phyloP scores from a whole-genome alignment of 352 stramenopile genomes.

The Phytophthora sansomeana region DNA sequence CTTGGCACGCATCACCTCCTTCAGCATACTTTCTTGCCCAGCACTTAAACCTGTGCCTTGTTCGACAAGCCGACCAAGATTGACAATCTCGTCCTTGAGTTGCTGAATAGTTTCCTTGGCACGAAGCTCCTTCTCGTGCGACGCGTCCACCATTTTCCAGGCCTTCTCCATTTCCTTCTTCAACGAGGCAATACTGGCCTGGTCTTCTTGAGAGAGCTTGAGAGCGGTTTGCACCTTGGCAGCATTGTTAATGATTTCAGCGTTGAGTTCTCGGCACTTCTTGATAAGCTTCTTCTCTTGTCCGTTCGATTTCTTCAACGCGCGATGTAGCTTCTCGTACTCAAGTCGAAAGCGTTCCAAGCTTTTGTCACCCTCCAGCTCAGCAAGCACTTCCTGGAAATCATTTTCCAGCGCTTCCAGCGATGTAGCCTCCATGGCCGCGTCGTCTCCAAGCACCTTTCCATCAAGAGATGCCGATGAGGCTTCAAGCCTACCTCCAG shows the following conservation, averaged over 20 bases:
- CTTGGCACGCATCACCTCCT: conserved; percentile 91
- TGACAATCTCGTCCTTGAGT: conserved; percentile 96
- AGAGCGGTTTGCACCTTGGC: conserved; percentile 96
- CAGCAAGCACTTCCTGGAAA: conserved; percentile 93
- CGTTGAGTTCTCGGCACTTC: conserved; percentile 95
- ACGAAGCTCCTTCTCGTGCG: conserved; percentile 94
- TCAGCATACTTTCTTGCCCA: conserved; percentile 94
- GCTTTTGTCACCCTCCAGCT: conserved; percentile 93
- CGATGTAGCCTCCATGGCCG: conserved; percentile 60
- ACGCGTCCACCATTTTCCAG: conserved; percentile 96
- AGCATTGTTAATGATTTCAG: conserved; percentile 96
- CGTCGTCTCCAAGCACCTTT: conserved; percentile 62
- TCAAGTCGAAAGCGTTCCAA: conserved; percentile 95
- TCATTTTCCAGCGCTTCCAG: conserved; percentile 93
- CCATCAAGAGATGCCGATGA: conserved; percentile 32
- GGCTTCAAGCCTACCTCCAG: conserved; percentile 17
- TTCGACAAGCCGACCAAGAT: conserved; percentile 95
- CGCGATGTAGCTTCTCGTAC: conserved; percentile 96
- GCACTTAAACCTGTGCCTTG: conserved; percentile 93
- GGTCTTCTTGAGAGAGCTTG: conserved; percentile 95
- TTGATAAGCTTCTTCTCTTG: conserved; percentile 97
- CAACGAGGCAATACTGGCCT: conserved; percentile 92
- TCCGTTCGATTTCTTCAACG: conserved; percentile 93
- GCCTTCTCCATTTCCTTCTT: conserved; percentile 97
- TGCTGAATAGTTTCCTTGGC: conserved; percentile 96